Conservation (phyloP, 768 basidiomycete genomes). For the Exidia glandulosa region DNA sequence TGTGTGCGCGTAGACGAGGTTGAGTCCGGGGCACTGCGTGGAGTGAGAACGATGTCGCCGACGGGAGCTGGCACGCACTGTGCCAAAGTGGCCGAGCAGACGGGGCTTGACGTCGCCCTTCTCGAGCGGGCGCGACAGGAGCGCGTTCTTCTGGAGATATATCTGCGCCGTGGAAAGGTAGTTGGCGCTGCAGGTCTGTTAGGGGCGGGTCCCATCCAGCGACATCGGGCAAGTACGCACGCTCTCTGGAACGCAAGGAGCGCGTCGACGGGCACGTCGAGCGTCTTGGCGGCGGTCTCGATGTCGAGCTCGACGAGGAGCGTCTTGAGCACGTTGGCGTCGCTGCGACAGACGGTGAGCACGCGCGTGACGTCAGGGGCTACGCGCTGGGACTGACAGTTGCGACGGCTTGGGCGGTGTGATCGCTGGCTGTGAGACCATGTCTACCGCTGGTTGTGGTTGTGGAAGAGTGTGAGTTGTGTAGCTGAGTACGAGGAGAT, state of each 20-base stretch:
- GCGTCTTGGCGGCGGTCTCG: not conserved
- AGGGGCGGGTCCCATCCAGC: not conserved
- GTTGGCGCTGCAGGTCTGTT: not conserved
- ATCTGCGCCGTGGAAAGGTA: constrained; percentile 54
- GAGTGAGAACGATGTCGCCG: not conserved
- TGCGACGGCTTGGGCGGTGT: not conserved
- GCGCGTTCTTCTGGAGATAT: constrained; percentile 63
- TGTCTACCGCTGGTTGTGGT: not conserved
- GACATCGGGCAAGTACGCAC: not conserved
- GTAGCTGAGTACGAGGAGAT: not conserved
- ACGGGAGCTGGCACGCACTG: constrained; percentile 14
- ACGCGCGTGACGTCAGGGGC: not conserved
- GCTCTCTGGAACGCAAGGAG: not conserved
- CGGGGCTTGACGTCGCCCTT: constrained; percentile 70
- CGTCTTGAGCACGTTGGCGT: not conserved
- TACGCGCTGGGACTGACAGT: not conserved
- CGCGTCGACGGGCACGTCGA: not conserved
- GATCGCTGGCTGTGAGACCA: not conserved
- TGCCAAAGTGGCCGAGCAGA: constrained; percentile 78
- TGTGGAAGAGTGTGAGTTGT: not conserved
- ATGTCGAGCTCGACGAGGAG: constrained; percentile 1
- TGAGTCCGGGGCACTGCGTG: constrained; percentile 53
- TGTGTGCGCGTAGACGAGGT: constrained; percentile 60
- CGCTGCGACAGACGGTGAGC: not conserved
- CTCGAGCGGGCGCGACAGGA: constrained; percentile 48